A percentile compares a stretch with the other conserved stretches of the same genome.
phyloP scores from a whole-genome alignment of 2,329 filamentous ascomycete genomes.

The Hypoxylon sp. region DNA sequence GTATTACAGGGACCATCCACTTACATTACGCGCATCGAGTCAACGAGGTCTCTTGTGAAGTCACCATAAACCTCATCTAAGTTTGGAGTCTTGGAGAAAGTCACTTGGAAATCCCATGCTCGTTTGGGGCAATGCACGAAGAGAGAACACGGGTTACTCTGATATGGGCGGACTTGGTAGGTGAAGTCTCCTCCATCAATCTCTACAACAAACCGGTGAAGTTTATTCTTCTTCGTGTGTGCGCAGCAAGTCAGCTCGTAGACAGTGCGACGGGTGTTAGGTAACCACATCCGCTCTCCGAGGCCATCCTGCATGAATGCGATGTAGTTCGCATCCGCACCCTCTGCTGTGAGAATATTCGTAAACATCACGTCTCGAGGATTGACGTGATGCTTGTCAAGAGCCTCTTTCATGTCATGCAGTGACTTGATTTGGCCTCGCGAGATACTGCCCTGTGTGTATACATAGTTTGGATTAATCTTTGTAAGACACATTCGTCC shows the following conservation, averaged over 20 bases:
- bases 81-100: constrained; percentile 41
- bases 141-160: constrained; percentile 35
- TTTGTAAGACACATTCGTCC: constrained; percentile 42
- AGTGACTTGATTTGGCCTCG: constrained; percentile 2
- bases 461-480: constrained; percentile 25
- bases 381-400: constrained; percentile 31
- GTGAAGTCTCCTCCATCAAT: constrained; percentile 47
- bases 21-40: constrained; percentile 49
- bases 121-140: constrained; percentile 51
- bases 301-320: constrained; percentile 26
- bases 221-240: not conserved
- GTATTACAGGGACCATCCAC: constrained; percentile 21
- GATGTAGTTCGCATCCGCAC: constrained; percentile 48
- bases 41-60: constrained; percentile 49
- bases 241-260: constrained; percentile 48
- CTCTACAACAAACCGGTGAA: constrained; percentile 46
- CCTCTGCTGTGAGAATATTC: constrained; percentile 40
- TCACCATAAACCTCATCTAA: constrained; percentile 38
- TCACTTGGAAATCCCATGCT: constrained; percentile 51
- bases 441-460: not conserved
- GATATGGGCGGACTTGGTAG: constrained; percentile 33
- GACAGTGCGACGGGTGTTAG: constrained; percentile 35
- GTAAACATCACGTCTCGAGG: constrained; percentile 32
- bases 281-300: constrained; percentile 37
- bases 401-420: constrained; percentile 17